These are phyloP conservation scores for Aspergillus egyptiacus DNA, from an alignment of 495 filamentous ascomycete genomes.

Conservation along the genomic window DNA sequence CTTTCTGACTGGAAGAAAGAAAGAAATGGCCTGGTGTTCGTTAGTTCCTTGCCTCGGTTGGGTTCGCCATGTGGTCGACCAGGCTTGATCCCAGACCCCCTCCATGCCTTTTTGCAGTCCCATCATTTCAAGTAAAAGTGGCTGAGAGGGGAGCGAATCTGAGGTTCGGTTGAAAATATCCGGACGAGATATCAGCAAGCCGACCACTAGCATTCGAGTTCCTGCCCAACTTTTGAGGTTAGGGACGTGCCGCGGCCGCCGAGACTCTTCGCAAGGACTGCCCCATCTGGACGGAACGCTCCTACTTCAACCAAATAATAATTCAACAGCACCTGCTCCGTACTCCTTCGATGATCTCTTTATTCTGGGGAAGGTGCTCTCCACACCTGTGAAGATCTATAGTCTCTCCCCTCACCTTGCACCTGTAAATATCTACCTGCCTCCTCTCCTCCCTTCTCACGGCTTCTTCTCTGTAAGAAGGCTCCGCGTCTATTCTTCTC, in stretches of 20 bases:
- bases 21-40: not conserved
- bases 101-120: not conserved
- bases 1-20: not conserved
- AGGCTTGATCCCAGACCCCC: not conserved
- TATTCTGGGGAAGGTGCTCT: conserved; percentile 3
- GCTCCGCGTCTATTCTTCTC: not conserved
- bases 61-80: conserved; percentile 1
- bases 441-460: not conserved
- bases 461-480: not conserved
- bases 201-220: too few relatives aligned
- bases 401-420: not conserved
- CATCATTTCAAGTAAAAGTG: not conserved
- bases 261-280: conserved; percentile 8
- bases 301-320: not conserved
- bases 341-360: not conserved
- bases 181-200: too few relatives aligned
- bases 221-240: too few relatives aligned
- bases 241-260: not conserved
- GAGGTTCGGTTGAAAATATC: too few relatives aligned
- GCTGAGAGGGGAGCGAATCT: not conserved
- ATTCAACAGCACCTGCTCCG: not conserved
- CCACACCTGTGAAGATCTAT: not conserved
- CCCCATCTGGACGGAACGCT: conserved; percentile 1
- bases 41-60: not conserved
- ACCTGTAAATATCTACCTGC: not conserved